Evolutionary conservation across 768 basidiomycete genomes (phyloP), one percentile per base, ranked within the genome.

Genomic region (Boletellus sp.): DNA sequence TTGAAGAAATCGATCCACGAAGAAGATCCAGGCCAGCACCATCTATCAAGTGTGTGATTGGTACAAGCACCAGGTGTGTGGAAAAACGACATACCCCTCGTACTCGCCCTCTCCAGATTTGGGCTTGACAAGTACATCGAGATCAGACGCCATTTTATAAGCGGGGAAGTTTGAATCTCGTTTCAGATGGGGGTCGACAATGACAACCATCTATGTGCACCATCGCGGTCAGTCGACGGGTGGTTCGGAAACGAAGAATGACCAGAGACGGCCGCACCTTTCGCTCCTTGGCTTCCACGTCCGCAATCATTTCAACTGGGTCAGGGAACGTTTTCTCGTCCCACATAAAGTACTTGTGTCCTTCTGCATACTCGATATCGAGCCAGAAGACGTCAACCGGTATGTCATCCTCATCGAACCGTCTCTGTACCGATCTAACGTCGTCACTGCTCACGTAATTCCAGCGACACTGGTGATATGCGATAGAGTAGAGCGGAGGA

Each of bases 1-100:
- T 98, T 87, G 81, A 98, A 96, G 72, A 91, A 96, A 64, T 99
- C 96, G 34, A 94, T 85, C 95, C 95, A 99, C 6, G 93, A 88
- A 54, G 86, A 89, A 67, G 87, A 92, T 33, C 96, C 96, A 20
- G 90, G 83, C 96, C 96, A 99, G 70, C 96, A 99, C 94, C 93
- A 97, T 38, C 62, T 63, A 37, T 13, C 17, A 44, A 1, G 15
- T n/a, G 22, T 2, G 2, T 28, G 0, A n/a, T 56, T 13, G 16
- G 31, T 7, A 7, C 1, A 4, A 19, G 6, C 23, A 42, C 2
- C 8, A 34, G 15, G 23, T 31, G 19, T 11, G 6, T 38, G 10
- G 4, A 1, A 35, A 35, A 39, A 11, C 23, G 17, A 33, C 63
- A n/a, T 48, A 65, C 62, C 96, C 96, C 60, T 97, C 94, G 58